Evolutionary conservation across 2,329 filamentous ascomycete genomes (phyloP).

Genomic region (Cercospora zeina): DNA sequence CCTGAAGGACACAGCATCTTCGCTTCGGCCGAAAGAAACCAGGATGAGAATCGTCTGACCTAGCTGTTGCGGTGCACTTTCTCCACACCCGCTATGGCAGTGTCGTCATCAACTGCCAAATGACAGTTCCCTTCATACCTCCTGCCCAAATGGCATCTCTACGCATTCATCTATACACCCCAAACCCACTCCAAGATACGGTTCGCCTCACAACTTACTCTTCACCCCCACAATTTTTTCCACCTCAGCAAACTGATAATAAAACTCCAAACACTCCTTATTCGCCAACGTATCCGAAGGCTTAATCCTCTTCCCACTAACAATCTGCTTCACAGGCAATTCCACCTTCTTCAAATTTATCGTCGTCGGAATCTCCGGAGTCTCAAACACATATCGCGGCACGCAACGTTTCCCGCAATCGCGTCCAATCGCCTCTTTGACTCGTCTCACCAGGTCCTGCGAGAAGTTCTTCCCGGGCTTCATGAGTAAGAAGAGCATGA

Average conservation of each 20-base stretch:
- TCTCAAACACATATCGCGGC: constrained; percentile 76
- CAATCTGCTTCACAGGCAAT: constrained; percentile 79
- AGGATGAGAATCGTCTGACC: neutral
- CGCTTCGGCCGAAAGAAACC: neutral
- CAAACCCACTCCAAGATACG: no score
- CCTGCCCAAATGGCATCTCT: no score
- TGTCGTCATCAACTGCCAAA: neutral
- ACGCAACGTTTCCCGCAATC: constrained; percentile 73
- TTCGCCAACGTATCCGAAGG: constrained; percentile 76
- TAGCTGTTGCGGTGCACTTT: neutral
- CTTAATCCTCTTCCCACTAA: constrained; percentile 71
- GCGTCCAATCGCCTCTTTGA: constrained; percentile 65
- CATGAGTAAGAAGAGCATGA: constrained; percentile 63
- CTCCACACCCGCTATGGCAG: neutral
- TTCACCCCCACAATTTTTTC: constrained; percentile 58
- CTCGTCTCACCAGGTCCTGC: constrained; percentile 54
- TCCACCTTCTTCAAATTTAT: constrained; percentile 86
- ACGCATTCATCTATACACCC: no score
- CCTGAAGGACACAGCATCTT: neutral
- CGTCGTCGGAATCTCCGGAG: constrained; percentile 78
- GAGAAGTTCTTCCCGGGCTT: constrained; percentile 60
- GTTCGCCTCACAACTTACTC: constrained; percentile 47
- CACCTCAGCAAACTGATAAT: constrained; percentile 74
- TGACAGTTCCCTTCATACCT: no score
- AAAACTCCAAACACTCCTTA: constrained; percentile 72